Percentiles rank a stretch among this genome's conserved stretches.
Evolutionary conservation across 2,329 filamentous ascomycete species (phyloP).

Genomic region (Exutisphaerella laricina): DNA sequence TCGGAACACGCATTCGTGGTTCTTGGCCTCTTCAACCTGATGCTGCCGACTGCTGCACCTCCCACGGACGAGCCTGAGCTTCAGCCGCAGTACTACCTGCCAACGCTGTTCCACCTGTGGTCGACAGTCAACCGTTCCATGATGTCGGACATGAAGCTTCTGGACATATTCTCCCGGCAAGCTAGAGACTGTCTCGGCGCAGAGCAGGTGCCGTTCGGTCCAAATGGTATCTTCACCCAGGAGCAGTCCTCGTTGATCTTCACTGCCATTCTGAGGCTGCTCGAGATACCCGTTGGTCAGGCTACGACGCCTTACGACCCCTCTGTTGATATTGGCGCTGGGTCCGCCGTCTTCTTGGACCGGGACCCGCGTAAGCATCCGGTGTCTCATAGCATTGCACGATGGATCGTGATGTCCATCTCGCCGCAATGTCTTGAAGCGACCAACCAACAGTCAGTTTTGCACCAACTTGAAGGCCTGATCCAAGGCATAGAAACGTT

Average conservation of each 20-base stretch:
- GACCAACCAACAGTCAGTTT: constrained; percentile 61
- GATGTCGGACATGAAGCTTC: constrained; percentile 75
- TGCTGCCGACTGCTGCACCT: constrained; percentile 78
- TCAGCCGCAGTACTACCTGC: constrained; percentile 82
- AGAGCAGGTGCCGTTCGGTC: constrained; percentile 69
- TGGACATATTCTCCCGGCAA: constrained; percentile 84
- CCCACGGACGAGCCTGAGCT: constrained; percentile 66
- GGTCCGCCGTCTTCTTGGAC: constrained; percentile 79
- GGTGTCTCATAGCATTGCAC: constrained; percentile 81
- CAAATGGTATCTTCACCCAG: constrained; percentile 84
- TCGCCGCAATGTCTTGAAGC: constrained; percentile 75
- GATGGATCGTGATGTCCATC: constrained; percentile 88
- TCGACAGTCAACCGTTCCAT: constrained; percentile 87
- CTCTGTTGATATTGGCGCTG: constrained; percentile 73
- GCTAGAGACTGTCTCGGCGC: constrained; percentile 76
- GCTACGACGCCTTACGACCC: constrained; percentile 84
- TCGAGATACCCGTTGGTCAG: constrained; percentile 95
- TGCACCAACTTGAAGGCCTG: constrained; percentile 81
- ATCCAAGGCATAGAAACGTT: constrained; percentile 97
- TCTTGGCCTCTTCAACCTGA: constrained; percentile 75
- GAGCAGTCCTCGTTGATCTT: constrained; percentile 92
- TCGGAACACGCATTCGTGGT: constrained; percentile 89
- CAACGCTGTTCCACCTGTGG: constrained; percentile 96
- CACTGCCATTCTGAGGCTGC: constrained; percentile 78
- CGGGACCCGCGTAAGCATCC: constrained; percentile 93